phyloP scores from a whole-genome alignment of 495 filamentous ascomycete genomes.

The Aspergillus heteromorphus region DNA sequence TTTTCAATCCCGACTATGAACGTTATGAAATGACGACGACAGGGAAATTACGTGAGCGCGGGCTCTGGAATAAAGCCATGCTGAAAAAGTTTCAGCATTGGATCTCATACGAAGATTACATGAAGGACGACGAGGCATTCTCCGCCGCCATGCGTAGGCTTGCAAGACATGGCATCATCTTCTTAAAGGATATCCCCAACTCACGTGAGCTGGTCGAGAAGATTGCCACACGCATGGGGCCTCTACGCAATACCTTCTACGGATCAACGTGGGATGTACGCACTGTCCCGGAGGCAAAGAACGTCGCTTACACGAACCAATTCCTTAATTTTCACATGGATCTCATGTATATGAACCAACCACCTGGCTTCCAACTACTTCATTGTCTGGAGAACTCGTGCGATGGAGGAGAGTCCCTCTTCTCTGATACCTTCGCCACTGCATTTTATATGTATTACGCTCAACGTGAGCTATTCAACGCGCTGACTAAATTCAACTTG shows the following conservation, averaged over 20 bases:
- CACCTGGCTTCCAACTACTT: conserved; percentile 76
- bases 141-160: conserved; percentile 50
- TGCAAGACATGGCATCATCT: conserved; percentile 59
- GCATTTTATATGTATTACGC: conserved; percentile 40
- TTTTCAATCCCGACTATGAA: conserved; percentile 13
- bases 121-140: conserved; percentile 49
- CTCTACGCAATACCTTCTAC: conserved; percentile 78
- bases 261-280: conserved; percentile 85
- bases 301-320: conserved; percentile 82
- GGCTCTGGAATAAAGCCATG: conserved; percentile 27
- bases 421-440: conserved; percentile 64
- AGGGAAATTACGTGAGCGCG: conserved; percentile 1
- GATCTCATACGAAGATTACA: conserved; percentile 66
- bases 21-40: neutral
- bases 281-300: conserved; percentile 69
- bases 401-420: conserved; percentile 75
- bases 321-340: conserved; percentile 88
- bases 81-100: conserved; percentile 33
- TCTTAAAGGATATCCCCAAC: conserved; percentile 65
- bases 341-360: conserved; percentile 75
- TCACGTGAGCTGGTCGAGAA: conserved; percentile 56
- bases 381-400: conserved; percentile 76
- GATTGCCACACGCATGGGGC: conserved; percentile 67
- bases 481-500: conserved; percentile 41
- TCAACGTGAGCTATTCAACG: conserved; percentile 20